These are phyloP conservation scores for Endoconidiophora laricicola DNA, from an alignment of 2,329 filamentous ascomycete genomes.

Conservation along the genomic window DNA sequence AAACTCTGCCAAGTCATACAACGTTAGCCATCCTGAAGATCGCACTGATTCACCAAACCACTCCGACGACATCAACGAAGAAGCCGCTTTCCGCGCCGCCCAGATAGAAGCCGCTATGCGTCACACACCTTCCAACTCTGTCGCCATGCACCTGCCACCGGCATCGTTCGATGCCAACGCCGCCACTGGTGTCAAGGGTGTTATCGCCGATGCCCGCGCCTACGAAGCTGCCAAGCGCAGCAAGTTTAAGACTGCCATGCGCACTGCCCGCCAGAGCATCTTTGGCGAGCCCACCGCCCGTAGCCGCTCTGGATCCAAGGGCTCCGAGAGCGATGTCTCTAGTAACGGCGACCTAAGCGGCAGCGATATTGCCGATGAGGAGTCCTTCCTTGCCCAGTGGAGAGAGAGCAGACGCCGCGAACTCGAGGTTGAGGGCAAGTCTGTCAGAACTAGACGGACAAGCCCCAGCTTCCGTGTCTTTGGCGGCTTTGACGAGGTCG, in stretches of 20 bases:
- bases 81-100: conserved; percentile 34
- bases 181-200: conserved; percentile 70
- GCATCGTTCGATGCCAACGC: conserved; percentile 48
- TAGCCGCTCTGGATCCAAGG: conserved; percentile 22
- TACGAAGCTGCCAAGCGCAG: conserved; percentile 50
- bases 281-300: conserved; percentile 28
- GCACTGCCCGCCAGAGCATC: conserved; percentile 37
- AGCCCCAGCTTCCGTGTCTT: conserved; percentile 66
- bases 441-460: conserved; percentile 47
- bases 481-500: conserved; percentile 66
- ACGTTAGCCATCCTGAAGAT: conserved; percentile 40
- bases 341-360: conserved; percentile 19
- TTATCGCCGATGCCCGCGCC: conserved; percentile 67
- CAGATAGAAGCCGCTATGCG: conserved; percentile 50
- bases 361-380: conserved; percentile 42
- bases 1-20: conserved; percentile 28
- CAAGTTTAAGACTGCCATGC: conserved; percentile 37
- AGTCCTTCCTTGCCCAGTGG: conserved; percentile 72
- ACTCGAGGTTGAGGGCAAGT: conserved; percentile 44
- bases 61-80: conserved; percentile 38
- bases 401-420: conserved; percentile 64
- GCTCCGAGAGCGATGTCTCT: conserved; percentile 28
- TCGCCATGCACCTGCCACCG: conserved; percentile 43
- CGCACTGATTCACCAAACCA: conserved; percentile 26
- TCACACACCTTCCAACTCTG: conserved; percentile 34